Percentiles rank a stretch among this genome's conserved stretches.
Conservation (phyloP, 768 basidiomycete species). For the Sporobolomyces phaffii region DNA sequence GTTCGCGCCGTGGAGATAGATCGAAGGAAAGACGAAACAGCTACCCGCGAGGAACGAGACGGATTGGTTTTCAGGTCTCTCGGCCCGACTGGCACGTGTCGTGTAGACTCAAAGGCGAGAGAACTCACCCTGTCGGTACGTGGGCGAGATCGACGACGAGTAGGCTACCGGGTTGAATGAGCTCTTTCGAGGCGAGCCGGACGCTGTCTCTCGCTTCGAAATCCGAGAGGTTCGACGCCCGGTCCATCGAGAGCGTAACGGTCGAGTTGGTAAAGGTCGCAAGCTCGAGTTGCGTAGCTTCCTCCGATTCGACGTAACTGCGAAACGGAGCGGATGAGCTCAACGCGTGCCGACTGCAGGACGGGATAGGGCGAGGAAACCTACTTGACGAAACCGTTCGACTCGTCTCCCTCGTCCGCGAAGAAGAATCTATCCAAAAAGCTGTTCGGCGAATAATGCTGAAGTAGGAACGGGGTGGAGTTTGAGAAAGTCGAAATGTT, state of each 20-base stretch:
- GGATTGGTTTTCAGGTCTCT: no score
- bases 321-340: background rate
- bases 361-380: background rate
- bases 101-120: background rate
- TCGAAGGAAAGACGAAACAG: conserved; percentile 5
- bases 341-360: background rate
- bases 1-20: conserved; percentile 11
- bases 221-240: background rate
- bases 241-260: conserved; percentile 9
- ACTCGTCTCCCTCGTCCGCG: conserved; percentile 1
- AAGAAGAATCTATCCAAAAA: conserved; percentile 11
- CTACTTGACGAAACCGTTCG: conserved; percentile 11
- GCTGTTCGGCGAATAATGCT: background rate
- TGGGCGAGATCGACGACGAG: conserved; percentile 3
- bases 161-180: background rate
- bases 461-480: background rate
- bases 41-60: background rate
- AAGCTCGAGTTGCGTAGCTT: background rate
- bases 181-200: conserved; percentile 5
- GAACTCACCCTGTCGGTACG: conserved; percentile 4
- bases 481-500: background rate
- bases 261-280: background rate
- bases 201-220: conserved; percentile 1
- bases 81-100: no score
- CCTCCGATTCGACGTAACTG: conserved; percentile 8